Percentiles rank a stretch among this genome's conserved stretches.
These are phyloP conservation scores for Glaciozyma antarctica DNA, from an alignment of 768 basidiomycete genomes.

Conservation along the genomic window DNA sequence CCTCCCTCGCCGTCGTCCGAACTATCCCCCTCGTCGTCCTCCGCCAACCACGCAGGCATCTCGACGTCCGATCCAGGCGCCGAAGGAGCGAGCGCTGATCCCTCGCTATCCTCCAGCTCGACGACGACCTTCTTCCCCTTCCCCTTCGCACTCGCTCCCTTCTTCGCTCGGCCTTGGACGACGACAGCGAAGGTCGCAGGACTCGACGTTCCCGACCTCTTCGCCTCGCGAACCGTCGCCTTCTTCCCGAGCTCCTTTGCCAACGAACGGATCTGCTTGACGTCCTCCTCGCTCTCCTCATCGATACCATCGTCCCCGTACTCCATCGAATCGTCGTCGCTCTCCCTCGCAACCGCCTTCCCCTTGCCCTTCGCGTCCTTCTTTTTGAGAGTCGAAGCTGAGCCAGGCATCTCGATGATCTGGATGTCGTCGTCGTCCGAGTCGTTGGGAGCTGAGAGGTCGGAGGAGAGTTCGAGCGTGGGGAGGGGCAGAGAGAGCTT, in stretches of 20 bases:
- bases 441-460: slow-evolving; percentile 4
- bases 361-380: slow-evolving; percentile 11
- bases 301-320: background rate
- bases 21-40: slow-evolving; percentile 11
- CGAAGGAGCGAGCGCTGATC: too few species aligned
- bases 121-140: background rate
- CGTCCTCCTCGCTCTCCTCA: background rate
- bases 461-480: slow-evolving; percentile 6
- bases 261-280: background rate
- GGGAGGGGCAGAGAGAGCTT: background rate
- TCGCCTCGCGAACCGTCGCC: background rate
- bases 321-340: background rate
- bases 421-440: slow-evolving; percentile 9
- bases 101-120: background rate
- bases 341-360: slow-evolving; percentile 9
- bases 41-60: background rate
- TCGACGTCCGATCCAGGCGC: slow-evolving; percentile 1
- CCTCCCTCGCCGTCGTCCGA: slow-evolving; percentile 32
- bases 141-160: slow-evolving; percentile 1
- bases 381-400: background rate
- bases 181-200: background rate
- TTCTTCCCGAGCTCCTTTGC: background rate
- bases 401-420: background rate
- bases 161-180: background rate
- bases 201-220: too few species aligned